Conservation (phyloP, 257 asterid species). For the Jasminum sambac region DNA sequence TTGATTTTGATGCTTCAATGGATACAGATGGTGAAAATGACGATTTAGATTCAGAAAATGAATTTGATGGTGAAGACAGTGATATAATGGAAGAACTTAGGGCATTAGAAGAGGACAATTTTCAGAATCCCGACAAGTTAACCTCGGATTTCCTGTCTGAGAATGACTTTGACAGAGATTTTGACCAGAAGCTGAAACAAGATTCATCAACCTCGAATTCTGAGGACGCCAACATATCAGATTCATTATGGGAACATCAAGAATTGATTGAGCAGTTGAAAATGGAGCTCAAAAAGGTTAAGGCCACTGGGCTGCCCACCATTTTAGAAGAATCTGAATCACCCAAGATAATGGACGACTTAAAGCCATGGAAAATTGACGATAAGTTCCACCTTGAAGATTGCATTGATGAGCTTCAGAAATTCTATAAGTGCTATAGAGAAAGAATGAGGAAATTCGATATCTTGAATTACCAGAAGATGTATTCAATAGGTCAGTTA, state of each 20-base stretch:
- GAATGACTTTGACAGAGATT: conserved; percentile 39
- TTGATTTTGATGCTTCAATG: conserved; percentile 20
- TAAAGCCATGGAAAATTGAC: conserved; percentile 92
- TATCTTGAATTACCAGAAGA: conserved; percentile 94
- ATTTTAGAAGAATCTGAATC: conserved; percentile 86
- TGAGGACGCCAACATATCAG: conserved; percentile 58
- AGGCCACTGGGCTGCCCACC: conserved; percentile 89
- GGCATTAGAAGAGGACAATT: conserved; percentile 31
- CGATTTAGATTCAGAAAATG: conserved; percentile 24
- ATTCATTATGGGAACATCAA: conserved; percentile 94
- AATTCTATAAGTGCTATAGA: conserved; percentile 72
- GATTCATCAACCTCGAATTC: conserved; percentile 30
- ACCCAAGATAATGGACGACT: conserved; percentile 62
- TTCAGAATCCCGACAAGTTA: conserved; percentile 2
- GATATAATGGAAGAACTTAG: conserved; percentile 44
- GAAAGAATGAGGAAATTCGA: conserved; percentile 90
- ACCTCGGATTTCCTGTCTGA: conserved; percentile 37
- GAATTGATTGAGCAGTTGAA: conserved; percentile 89
- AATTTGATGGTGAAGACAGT: conserved; percentile 41
- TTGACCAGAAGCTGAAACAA: conserved; percentile 9
- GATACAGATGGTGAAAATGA: conserved; percentile 23
- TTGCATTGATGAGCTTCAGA: conserved; percentile 79
- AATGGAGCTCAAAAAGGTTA: conserved; percentile 78
- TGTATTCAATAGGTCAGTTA: conserved; percentile 92
- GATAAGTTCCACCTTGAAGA: conserved; percentile 64